Conservation (phyloP, 192 early-diverging fungal species). For the Coemansia sp. region DNA sequence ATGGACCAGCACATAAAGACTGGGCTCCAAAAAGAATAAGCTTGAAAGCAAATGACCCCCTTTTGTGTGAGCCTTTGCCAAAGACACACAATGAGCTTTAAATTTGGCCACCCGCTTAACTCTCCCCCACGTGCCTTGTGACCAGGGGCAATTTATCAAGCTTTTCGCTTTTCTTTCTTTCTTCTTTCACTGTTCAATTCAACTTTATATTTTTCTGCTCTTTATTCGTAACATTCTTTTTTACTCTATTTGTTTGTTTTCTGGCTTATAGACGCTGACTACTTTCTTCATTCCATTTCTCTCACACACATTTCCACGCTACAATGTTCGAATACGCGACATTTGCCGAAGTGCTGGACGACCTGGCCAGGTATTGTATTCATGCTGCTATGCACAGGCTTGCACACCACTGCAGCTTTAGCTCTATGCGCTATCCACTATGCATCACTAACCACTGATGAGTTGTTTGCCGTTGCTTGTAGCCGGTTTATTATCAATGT, state of each 20-base stretch:
- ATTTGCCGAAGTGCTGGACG: slow-evolving; percentile 86
- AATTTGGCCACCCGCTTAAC: not conserved
- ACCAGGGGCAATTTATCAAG: not conserved
- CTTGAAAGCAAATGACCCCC: not conserved
- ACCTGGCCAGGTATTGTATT: slow-evolving; percentile 68
- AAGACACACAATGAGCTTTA: not conserved
- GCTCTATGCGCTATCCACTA: not conserved
- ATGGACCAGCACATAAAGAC: slow-evolving; percentile 12
- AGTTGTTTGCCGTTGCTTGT: slow-evolving; percentile 32
- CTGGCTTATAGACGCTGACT: not conserved
- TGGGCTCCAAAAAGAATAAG: not conserved
- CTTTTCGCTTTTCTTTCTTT: slow-evolving; percentile 2
- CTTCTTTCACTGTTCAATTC: slow-evolving; percentile 1
- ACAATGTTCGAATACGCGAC: slow-evolving; percentile 66
- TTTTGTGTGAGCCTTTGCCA: not conserved
- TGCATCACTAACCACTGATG: not conserved
- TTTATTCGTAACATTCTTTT: not conserved
- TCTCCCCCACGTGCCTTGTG: not conserved
- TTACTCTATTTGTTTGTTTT: not conserved
- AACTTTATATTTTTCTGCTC: not conserved
- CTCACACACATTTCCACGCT: not conserved
- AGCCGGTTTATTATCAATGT: slow-evolving; percentile 99
- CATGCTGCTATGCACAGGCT: not conserved
- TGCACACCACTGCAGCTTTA: not conserved
- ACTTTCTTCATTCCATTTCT: slow-evolving; percentile 4